Percentiles rank a stretch among this genome's conserved stretches.
Evolutionary conservation across 208 protist species (phyloP).

Genomic region (Leishmania gerbilli): DNA sequence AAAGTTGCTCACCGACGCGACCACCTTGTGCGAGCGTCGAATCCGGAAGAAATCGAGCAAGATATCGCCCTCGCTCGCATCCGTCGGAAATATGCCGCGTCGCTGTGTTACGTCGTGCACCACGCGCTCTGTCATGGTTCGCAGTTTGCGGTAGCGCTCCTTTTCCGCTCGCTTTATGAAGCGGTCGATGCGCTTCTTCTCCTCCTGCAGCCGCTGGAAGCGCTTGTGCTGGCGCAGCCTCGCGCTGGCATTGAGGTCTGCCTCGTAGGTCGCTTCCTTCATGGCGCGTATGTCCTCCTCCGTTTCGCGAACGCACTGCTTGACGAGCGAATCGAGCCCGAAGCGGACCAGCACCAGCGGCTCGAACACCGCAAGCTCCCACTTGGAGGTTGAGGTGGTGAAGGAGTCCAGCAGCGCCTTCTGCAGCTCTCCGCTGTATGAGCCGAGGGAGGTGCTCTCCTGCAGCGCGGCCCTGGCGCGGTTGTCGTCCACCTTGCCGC

Average conservation of each 20-base stretch:
- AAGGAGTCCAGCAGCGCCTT: conserved; percentile 57
- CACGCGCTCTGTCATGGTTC: conserved; percentile 52
- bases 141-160: conserved; percentile 43
- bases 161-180: conserved; percentile 43
- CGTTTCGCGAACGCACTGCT: conserved; percentile 72
- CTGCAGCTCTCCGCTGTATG: conserved; percentile 54
- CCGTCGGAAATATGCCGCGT: conserved; percentile 19
- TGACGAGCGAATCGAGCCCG: conserved; percentile 60
- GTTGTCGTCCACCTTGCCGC: conserved; percentile 57
- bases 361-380: conserved; percentile 62
- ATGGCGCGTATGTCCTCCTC: conserved; percentile 56
- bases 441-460: conserved; percentile 35
- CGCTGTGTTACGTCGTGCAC: conserved; percentile 37
- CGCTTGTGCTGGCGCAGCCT: conserved; percentile 55
- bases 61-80: conserved; percentile 12
- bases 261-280: conserved; percentile 37
- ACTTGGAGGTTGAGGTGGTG: conserved; percentile 58
- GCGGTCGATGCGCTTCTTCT: conserved; percentile 59
- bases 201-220: conserved; percentile 55
- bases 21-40: conserved; percentile 47
- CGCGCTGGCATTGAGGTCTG: conserved; percentile 23
- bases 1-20: conserved; percentile 68
- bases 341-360: conserved; percentile 76
- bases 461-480: conserved; percentile 34
- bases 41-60: conserved; percentile 43